A percentile compares a stretch with the other conserved stretches of the same genome.
These are phyloP conservation scores for Erythrobasidium hasegawianum DNA, from an alignment of 1,284 basidiomycete genomes.

Conservation along the genomic window DNA sequence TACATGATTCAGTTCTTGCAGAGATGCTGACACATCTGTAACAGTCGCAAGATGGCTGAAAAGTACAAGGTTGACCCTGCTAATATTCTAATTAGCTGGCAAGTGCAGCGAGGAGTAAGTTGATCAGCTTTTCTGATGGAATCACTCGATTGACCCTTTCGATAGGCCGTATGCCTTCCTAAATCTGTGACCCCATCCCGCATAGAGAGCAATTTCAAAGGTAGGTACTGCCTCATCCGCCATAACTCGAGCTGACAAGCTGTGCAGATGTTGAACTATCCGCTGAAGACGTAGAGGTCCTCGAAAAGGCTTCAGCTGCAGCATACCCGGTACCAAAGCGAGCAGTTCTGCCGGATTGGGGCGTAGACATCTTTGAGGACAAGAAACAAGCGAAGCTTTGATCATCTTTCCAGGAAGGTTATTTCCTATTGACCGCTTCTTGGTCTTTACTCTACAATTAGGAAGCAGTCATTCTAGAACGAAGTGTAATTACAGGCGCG, in stretches of 20 bases:
- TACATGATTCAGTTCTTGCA: background rate
- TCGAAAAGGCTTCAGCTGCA: constrained; percentile 45
- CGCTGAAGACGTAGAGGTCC: constrained; percentile 60
- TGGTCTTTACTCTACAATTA: too few relatives aligned
- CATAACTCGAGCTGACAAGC: background rate
- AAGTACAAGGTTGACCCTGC: constrained; percentile 60
- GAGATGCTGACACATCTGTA: too few relatives aligned
- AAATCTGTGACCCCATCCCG: constrained; percentile 72
- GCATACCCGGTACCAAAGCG: constrained; percentile 12
- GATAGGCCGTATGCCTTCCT: constrained; percentile 59
- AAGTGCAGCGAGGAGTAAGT: constrained; percentile 59
- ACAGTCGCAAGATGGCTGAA: constrained; percentile 40
- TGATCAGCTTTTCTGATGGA: background rate
- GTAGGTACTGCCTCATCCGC: constrained; percentile 47
- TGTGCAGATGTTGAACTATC: constrained; percentile 57
- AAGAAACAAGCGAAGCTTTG: constrained; percentile 26
- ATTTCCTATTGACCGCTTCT: too few relatives aligned
- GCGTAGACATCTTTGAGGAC: constrained; percentile 35
- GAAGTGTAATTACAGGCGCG: too few relatives aligned
- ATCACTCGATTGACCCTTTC: background rate
- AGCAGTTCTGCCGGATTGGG: constrained; percentile 27
- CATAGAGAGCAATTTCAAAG: constrained; percentile 66
- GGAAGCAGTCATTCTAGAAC: too few relatives aligned
- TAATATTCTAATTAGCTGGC: constrained; percentile 65
- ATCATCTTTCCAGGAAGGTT: background rate